These are phyloP conservation scores for Tolypocladium ovalisporum DNA, from an alignment of 2,329 filamentous ascomycete genomes.

Conservation along the genomic window DNA sequence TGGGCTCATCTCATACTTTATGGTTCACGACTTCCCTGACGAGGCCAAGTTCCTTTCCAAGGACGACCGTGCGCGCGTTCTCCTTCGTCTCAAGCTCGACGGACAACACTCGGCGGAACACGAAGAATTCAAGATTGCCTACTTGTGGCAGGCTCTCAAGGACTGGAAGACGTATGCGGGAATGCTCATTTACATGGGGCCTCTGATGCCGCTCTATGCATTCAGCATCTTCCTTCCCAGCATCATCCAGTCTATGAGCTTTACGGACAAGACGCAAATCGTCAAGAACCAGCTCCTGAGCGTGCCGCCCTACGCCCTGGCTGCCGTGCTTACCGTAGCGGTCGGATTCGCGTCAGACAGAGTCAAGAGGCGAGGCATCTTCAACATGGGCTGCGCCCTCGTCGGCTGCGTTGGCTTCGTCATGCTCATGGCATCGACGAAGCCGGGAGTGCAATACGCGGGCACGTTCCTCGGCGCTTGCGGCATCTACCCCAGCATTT, in stretches of 20 bases:
- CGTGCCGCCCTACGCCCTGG: conserved; percentile 30
- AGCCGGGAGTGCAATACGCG: conserved; percentile 63
- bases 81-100: conserved; percentile 59
- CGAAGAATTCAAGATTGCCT: conserved; percentile 63
- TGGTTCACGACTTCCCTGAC: conserved; percentile 75
- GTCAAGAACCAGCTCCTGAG: conserved; percentile 33
- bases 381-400: conserved; percentile 62
- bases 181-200: conserved; percentile 70
- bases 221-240: conserved; percentile 72
- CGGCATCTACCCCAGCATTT: conserved; percentile 79
- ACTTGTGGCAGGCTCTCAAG: conserved; percentile 59
- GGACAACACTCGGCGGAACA: conserved; percentile 64
- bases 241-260: conserved; percentile 52
- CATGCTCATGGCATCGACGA: conserved; percentile 60
- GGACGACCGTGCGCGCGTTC: conserved; percentile 59
- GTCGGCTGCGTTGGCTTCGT: conserved; percentile 67
- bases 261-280: conserved; percentile 20
- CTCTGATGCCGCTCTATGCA: conserved; percentile 60
- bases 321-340: conserved; percentile 23
- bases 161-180: conserved; percentile 80
- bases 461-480: conserved; percentile 76
- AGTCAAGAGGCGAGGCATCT: conserved; percentile 61
- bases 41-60: conserved; percentile 61
- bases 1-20: conserved; percentile 60
- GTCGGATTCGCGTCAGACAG: conserved; percentile 63